Percentiles rank a stretch among this genome's conserved stretches.
These are phyloP conservation scores for Sicyos baderoa DNA, from an alignment of 306 rosid species.

Conservation along the genomic window DNA sequence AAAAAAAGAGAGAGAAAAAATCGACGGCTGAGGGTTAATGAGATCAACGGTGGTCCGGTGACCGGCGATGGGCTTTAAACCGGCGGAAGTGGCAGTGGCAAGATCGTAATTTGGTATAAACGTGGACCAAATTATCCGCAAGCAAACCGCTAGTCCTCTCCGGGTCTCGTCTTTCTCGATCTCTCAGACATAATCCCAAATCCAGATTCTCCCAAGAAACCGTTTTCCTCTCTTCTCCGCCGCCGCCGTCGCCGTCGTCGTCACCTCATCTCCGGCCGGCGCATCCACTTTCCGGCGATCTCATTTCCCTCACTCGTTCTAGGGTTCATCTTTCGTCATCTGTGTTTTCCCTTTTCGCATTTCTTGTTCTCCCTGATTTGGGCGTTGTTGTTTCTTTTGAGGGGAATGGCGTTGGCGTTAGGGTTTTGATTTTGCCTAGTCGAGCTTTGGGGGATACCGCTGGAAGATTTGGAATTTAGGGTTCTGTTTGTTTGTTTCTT, in stretches of 20 bases:
- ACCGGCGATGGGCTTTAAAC: slow-evolving; percentile 2
- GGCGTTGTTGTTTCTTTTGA: not conserved
- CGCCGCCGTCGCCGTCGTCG: slow-evolving; percentile 9
- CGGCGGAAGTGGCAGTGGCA: slow-evolving; percentile 13
- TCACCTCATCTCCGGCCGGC: not conserved
- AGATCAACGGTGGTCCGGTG: not conserved
- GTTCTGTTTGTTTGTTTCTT: not conserved
- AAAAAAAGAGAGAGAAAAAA: not conserved
- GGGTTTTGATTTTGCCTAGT: slow-evolving; percentile 6
- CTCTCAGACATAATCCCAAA: slow-evolving; percentile 16
- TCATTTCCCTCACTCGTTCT: not conserved
- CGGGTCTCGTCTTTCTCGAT: slow-evolving; percentile 14
- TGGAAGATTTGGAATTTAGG: slow-evolving; percentile 25
- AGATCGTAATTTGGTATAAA: not conserved
- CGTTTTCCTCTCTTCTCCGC: slow-evolving; percentile 12
- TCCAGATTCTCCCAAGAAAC: slow-evolving; percentile 14
- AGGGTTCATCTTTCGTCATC: not conserved
- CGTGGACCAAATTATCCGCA: slow-evolving; percentile 20
- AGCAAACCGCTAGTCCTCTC: slow-evolving; percentile 18
- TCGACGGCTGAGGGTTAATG: slow-evolving; percentile 11
- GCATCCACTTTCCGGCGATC: slow-evolving; percentile 8
- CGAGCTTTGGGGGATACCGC: not conserved
- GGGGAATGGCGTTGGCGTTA: slow-evolving; percentile 11
- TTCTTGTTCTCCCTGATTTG: not conserved
- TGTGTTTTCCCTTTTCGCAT: not conserved